These are phyloP conservation scores for Podaxis pistillaris DNA, from an alignment of 768 basidiomycete species.

Conservation along the genomic window DNA sequence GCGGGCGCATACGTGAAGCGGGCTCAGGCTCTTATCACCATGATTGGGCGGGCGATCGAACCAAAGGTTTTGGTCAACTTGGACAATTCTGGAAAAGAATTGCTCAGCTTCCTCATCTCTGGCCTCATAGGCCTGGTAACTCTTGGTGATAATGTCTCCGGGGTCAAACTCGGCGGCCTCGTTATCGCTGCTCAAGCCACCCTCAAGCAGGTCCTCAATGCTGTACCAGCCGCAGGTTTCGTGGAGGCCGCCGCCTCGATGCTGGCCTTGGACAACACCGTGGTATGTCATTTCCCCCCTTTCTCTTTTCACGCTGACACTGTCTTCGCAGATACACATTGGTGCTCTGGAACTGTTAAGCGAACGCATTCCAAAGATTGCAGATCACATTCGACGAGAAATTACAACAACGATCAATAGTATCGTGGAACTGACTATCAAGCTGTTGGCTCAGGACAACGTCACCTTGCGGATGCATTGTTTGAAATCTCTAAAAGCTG, in stretches of 20 bases:
- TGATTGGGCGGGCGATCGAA: slow-evolving; percentile 55
- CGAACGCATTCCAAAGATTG: slow-evolving; percentile 62
- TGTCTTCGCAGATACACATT: slow-evolving; percentile 47
- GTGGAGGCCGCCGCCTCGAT: slow-evolving; percentile 54
- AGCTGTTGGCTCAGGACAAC: slow-evolving; percentile 7
- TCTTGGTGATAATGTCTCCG: slow-evolving; percentile 26
- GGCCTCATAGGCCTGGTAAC: slow-evolving; percentile 48
- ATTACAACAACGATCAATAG: slow-evolving; percentile 48
- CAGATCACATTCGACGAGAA: slow-evolving; percentile 51
- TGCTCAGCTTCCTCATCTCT: slow-evolving; percentile 43
- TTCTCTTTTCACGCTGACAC: slow-evolving; percentile 1
- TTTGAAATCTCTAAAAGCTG: slow-evolving; percentile 49
- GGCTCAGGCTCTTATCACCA: slow-evolving; percentile 65
- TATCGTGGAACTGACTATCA: slow-evolving; percentile 35
- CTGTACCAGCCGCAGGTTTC: slow-evolving; percentile 74
- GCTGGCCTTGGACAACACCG: slow-evolving; percentile 48
- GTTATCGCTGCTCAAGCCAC: slow-evolving; percentile 45
- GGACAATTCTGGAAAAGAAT: slow-evolving; percentile 21
- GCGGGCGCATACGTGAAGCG: slow-evolving; percentile 51
- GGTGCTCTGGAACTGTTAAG: slow-evolving; percentile 72
- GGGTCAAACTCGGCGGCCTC: slow-evolving; percentile 43
- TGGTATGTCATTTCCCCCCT: slow-evolving; percentile 38
- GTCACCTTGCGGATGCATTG: background rate
- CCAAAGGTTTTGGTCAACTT: slow-evolving; percentile 21
- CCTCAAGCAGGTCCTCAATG: slow-evolving; percentile 51